Evolutionary conservation across 768 basidiomycete genomes (phyloP), one percentile per base, ranked within the genome.

Genomic region (Hemileccinum rubropunctum): DNA sequence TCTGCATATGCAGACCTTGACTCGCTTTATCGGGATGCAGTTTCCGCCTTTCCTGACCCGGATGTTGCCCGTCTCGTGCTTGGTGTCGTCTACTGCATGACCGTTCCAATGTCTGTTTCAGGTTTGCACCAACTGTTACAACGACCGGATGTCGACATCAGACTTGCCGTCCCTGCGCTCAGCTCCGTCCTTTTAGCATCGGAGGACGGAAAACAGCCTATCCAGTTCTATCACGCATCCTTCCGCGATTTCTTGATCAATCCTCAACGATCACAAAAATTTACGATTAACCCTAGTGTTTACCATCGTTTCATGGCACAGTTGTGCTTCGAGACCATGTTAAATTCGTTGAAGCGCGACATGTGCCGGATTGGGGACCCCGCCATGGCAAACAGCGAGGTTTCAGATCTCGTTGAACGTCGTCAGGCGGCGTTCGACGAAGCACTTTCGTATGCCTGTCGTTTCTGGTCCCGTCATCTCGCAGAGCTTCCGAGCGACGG

Each of bases 191-290:
- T 61, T 12, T 50, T 61, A 2, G 47, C 53, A 5, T 61, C 59
- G 3, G 56, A 61, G 21, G 56, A 61, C n/a, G 49, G 56, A 28
- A 43, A 46, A 36, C 59, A 53, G 14, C 49, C 59, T 2, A 53
- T 61, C 10, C 59, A 60, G 11, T 61, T 61, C 23, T 61, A 56
- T 11, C 60, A 61, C 18, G 47, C 59, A 0, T 61, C 60, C 3
- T 61, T 61, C 26, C 59, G 59, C 7, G 60, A 61, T 14, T 61
- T 61, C 27, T 18, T 61, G 39, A 36, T 47, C 45, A 44, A 34
- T 14, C 53, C 53, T 5, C 53, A 58, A 28, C 60, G 60, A 12
- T 61, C 60, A 2, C 41, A 39, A 15, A 51, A 53, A 13, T 61
- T 48, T 23, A 39, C 52, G 5, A 49, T 61, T 23, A 35, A 51